phyloP scores from a whole-genome alignment of 805 yeast species.

The Wickerhamiella occidentalis region DNA sequence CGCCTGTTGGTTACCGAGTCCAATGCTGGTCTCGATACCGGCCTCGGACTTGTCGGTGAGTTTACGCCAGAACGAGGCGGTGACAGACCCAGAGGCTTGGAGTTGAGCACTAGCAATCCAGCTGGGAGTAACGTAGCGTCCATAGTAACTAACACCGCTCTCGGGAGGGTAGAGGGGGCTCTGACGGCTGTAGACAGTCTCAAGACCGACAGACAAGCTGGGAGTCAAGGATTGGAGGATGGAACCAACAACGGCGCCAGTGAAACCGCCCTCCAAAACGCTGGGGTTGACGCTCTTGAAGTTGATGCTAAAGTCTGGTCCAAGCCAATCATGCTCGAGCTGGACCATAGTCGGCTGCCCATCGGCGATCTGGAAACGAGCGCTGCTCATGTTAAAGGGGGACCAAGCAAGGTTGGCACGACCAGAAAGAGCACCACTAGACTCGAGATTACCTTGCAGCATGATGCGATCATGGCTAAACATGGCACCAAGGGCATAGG shows the following conservation, averaged over 20 bases:
- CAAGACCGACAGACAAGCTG: conserved; percentile 76
- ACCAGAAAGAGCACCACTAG: conserved; percentile 73
- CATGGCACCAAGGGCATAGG: conserved; percentile 82
- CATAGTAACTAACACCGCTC: conserved; percentile 78
- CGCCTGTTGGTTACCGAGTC: conserved; percentile 37
- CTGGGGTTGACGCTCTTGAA: conserved; percentile 87
- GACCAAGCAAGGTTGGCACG: conserved; percentile 88
- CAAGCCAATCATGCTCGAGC: conserved; percentile 91
- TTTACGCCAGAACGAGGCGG: conserved; percentile 88
- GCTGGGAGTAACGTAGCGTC: conserved; percentile 74
- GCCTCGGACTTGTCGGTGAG: conserved; percentile 81
- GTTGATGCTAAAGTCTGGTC: conserved; percentile 75
- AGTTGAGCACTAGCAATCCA: conserved; percentile 93
- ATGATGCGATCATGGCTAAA: conserved; percentile 77
- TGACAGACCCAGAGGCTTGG: conserved; percentile 82
- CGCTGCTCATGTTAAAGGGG: conserved; percentile 62
- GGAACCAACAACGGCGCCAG: conserved; percentile 89
- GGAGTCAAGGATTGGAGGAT: conserved; percentile 80
- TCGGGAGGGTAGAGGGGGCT: conserved; percentile 74
- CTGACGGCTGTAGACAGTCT: conserved; percentile 64
- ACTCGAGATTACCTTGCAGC: conserved; percentile 85
- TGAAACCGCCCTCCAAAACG: conserved; percentile 56
- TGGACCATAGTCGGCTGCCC: conserved; percentile 91
- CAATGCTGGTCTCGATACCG: conserved; percentile 26
- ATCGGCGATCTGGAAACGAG: conserved; percentile 75